Evolutionary conservation across 257 asterid genomes (phyloP), one percentile per base, ranked within the genome.

Genomic region (Lavandula angustifolia): DNA sequence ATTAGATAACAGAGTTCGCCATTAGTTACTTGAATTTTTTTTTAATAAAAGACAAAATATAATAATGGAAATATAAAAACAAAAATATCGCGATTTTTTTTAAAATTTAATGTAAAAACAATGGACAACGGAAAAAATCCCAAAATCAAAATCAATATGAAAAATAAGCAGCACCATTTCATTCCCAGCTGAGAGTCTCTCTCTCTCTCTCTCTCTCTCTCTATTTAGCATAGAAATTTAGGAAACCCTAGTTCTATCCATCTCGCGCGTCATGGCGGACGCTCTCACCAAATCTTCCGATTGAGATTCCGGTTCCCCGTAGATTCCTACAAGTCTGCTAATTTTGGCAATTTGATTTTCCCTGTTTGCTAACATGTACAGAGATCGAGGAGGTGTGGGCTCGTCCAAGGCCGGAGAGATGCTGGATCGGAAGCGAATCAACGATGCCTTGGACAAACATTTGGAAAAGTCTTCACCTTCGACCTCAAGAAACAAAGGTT

Each of bases 401-500:
- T 62, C 79, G n/a, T 76, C 85, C 13, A 82, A 79, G 79, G 80
- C 67, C 22, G 89, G 77, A 11, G 86, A 76, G 53, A 54, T 73
- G 76, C 55, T 78, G 74, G 89, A 83, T 75, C 84, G 89, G 78
- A 83, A 83, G 74, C 81, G 85, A 57, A 76, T 84, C 53, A 83
- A 80, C 74, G 89, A 83, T 61, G 84, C 78, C 14, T 61, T 80
- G 64, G 85, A 80, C 76, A 80, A 78, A 60, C 80, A 74, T 59
- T 74, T 79, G 80, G 89, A 84, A 59, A 84, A 81, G 63, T 79
- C 85, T 4, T 81, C 87, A 3, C 83, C 85, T 29, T 81, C 87
- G 37, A 74, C 83, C 50, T 81, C 87, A 34, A 73, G 82, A 54
- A 78, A 59, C 75, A 72, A 73, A 74, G 79, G 66, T 32, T 70